phyloP scores from a whole-genome alignment of 805 yeast genomes.

The Candida vaughaniae region DNA sequence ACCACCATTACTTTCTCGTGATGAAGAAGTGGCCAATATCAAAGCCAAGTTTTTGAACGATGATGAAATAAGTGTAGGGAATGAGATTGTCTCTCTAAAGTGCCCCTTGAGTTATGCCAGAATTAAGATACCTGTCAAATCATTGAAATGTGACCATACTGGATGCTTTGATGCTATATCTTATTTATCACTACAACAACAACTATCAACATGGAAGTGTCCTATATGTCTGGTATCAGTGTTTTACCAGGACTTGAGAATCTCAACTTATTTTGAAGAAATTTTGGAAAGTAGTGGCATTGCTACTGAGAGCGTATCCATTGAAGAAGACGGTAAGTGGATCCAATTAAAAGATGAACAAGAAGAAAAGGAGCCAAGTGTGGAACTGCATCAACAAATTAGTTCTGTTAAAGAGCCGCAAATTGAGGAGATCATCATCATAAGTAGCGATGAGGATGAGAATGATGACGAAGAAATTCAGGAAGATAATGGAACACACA shows the following conservation, averaged over 20 bases:
- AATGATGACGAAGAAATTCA: constrained; percentile 8
- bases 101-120: constrained; percentile 78
- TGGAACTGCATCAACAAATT: background rate
- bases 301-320: constrained; percentile 62
- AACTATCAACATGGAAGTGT: constrained; percentile 84
- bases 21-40: constrained; percentile 54
- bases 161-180: constrained; percentile 86
- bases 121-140: constrained; percentile 70
- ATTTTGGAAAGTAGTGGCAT: constrained; percentile 54
- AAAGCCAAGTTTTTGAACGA: constrained; percentile 20
- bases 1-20: constrained; percentile 31
- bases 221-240: constrained; percentile 70
- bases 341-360: constrained; percentile 4
- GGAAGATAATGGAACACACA: background rate
- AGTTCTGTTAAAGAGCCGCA: background rate
- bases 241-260: constrained; percentile 55
- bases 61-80: constrained; percentile 69
- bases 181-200: constrained; percentile 71
- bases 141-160: constrained; percentile 71
- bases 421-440: constrained; percentile 7
- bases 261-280: constrained; percentile 72
- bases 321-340: constrained; percentile 79
- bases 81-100: constrained; percentile 63
- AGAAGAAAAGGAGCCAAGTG: background rate
- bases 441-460: constrained; percentile 8